Evolutionary conservation across 2,329 filamentous ascomycete species (phyloP), one percentile per base, ranked within the genome.

Genomic region (Dothideomycetes sp.): DNA sequence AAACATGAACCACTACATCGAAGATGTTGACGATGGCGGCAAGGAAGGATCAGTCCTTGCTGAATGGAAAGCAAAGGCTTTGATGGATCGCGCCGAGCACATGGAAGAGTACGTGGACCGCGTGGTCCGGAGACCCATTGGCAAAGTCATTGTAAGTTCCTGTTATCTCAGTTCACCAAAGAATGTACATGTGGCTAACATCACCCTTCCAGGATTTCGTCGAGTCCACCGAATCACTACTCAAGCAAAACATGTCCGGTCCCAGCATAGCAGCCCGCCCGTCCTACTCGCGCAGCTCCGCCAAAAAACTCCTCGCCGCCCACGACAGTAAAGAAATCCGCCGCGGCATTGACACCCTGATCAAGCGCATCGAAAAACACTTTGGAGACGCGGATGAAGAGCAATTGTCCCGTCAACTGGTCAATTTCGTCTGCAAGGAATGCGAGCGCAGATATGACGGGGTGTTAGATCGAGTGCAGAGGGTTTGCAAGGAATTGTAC

Each of bases 1-100:
- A 62, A 98, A 98, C 61, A 95, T 95, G 87, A 93, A 95, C 57
- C 87, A 94, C 62, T 96, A 94, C 64, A 70, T 91, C 9, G 88
- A 96, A 58, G 88, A 95, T 60, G 82, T 94, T 7, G 85, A 94
- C 50, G 67, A 81, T 12, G 55, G 53, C 6, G 52, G 51, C 8
- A 74, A 77, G 13, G 73, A 75, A 25, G 77, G 91, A 47, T 74
- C 82, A 6, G 78, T 94, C 1, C 72, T 96, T 4, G 78, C 84
- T 45, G 78, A 84, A 51, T 95, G 88, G 84, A 82, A 80, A 55
- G 76, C 80, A 27, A 80, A 82, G 43, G 91, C 89, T 1, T 69
- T 74, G 22, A 71, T 77, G 32, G 87, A 94, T 63, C 80, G 94
- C 61, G 69, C 74, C 39, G 87, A 94, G 62, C 91, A 96, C 60